Base-by-base conservation (phyloP, 352 stramenopile genomes). In the Phytophthora colocasiae region DNA sequence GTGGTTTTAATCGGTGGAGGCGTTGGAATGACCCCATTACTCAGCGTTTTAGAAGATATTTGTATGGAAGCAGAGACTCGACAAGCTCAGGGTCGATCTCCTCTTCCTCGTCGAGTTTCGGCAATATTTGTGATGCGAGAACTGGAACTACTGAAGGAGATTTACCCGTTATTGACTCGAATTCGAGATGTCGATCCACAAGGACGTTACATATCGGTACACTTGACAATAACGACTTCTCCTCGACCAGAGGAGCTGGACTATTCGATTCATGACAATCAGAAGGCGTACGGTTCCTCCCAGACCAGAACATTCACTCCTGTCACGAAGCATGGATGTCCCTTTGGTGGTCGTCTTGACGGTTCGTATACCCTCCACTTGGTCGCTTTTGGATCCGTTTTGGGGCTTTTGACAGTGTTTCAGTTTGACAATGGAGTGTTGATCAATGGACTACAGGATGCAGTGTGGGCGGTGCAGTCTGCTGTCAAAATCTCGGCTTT, bases 1-100 rank as follows among this genome's bases (percentile, higher is more conserved):
- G 40, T 87, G 5, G 71, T 70, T 11, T 57, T 89, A n/a, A 38
- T 87, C 14, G 72, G 68, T 17, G 73, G 78, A 6, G 78, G 80
- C 12, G 82, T 86, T 56, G 80, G 78, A 1, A 62, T 70, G 7
- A 83, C 78, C 1, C 78, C 80, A 2, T 22, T 87, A 17, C 67
- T 89, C 22, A 66, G 69, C 1, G 73, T 86, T 8, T 56, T 86
- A 14, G 75, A 83, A 38, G 74, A 86, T 54, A 68, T 85, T 11
- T 62, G 36, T 10, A 9, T 27, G 41, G 10, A 38, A 14, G 32
- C 68, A 24, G 63, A 71, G 44, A 51, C 34, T 31, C 57, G 57
- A 4, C 63, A 67, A 48, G 29, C 17, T 15, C 41, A 67, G 32
- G 50, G 50, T 6, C 34, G 44, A 34, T 58, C 11, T 12, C 4